Base-by-base conservation (phyloP, 2,329 filamentous ascomycete species). In the Alternaria sp. region DNA sequence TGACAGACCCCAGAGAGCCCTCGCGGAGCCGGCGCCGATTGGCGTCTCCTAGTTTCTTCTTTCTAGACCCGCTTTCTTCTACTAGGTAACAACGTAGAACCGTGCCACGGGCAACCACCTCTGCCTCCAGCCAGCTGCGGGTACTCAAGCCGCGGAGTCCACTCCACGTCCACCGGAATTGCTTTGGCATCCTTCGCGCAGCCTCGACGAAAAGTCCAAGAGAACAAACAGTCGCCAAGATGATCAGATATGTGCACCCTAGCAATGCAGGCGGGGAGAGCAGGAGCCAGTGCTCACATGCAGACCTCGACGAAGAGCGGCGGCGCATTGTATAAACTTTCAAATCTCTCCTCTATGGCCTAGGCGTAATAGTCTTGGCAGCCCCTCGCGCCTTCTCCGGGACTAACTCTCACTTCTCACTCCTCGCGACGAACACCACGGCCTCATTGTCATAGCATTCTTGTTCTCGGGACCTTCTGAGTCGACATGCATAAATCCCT, bases 61-160 rank as follows among this genome's bases (percentile, higher is more conserved):
- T 53, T 45, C 30, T 50, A 43, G 58, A 60, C 62, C 58, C 61
- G 62, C 61, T 57, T 67, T 56, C 49, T 58, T 56, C 58, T 55
- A 41, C 28, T 43, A 51, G 37, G 37, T 41, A 41, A 41, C 58
- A 60, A 57, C 55, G 54, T 45, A 61, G 47, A 58, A 46, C 51
- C 60, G 51, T 58, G 63, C 51, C 21, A 51, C 28, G 26, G 45
- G 30, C 56, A 53, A 20, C 60, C 33, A 55, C 44, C 28, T 47
- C 30, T 28, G 58, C 25, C 43, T 33, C 23, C 12, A n/a, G 9
- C 55, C 45, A 50, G 21, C 20, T 26, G 54, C 41, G 23, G 54
- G 23, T 56, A 47, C 60, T 21, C 23, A 59, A 20, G 23, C 41
- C 55, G 43, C 43, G n/a, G 43, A 44, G 43, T n/a, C 37, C 37